Conservation (phyloP, 179 eudicot genomes). For the Camellia oleifera region DNA sequence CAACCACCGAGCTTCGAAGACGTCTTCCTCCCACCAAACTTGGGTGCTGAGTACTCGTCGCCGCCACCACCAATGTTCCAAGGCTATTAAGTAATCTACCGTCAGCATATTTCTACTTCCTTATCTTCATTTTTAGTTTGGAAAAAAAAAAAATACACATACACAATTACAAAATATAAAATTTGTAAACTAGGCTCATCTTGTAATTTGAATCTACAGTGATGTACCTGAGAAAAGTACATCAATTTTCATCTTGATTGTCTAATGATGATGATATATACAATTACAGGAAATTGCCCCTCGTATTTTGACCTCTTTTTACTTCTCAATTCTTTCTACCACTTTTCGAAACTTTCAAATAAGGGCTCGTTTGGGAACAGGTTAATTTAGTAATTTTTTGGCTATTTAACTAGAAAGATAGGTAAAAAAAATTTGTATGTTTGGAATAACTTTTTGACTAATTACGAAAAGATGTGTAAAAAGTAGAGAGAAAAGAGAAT, state of each 20-base stretch:
- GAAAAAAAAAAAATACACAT: neutral
- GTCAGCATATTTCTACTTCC: neutral
- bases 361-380: too few relatives aligned
- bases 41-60: slow-evolving; percentile 39
- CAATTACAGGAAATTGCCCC: neutral
- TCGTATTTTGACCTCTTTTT: neutral
- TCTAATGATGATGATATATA: neutral
- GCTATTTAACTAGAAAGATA: too few relatives aligned
- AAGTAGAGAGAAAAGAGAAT: too few relatives aligned
- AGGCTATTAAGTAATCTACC: slow-evolving; percentile 33
- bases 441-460: too few relatives aligned
- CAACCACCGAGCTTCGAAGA: neutral
- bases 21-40: slow-evolving; percentile 38
- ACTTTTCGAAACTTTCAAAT: too few relatives aligned
- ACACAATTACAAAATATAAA: too few relatives aligned
- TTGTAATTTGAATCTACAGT: neutral
- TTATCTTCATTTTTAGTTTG: neutral
- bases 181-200: neutral
- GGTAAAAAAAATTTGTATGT: too few relatives aligned
- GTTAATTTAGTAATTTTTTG: too few relatives aligned
- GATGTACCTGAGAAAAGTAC: neutral
- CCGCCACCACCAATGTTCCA: slow-evolving; percentile 61
- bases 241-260: neutral
- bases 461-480: too few relatives aligned
- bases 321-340: neutral